A percentile compares a stretch with the other conserved stretches of the same genome.
Evolutionary conservation across 495 filamentous ascomycete species (phyloP).

Genomic region (Cladorrhinum samala): DNA sequence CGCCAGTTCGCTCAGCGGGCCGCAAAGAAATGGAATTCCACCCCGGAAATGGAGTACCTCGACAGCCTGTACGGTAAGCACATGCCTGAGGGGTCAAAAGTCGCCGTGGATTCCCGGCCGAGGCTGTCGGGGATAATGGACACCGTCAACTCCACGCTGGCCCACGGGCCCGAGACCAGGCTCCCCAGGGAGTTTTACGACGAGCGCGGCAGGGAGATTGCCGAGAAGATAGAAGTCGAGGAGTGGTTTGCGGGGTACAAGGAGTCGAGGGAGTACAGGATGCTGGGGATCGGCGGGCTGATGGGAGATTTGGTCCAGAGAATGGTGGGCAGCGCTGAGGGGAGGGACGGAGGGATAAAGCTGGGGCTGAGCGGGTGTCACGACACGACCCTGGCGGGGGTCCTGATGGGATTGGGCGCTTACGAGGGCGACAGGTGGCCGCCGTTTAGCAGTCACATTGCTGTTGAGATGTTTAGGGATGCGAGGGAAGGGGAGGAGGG

Average conservation of each 20-base stretch:
- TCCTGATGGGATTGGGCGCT: conserved; percentile 72
- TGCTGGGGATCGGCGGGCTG: conserved; percentile 76
- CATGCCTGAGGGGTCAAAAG: conserved; percentile 65
- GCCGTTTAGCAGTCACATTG: conserved; percentile 84
- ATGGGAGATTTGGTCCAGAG: conserved; percentile 78
- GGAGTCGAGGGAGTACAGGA: conserved; percentile 78
- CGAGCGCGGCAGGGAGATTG: conserved; percentile 55
- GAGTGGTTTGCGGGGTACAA: conserved; percentile 91
- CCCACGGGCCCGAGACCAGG: conserved; percentile 71
- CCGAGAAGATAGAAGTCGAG: conserved; percentile 76
- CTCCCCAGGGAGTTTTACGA: conserved; percentile 89
- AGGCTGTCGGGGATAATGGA: conserved; percentile 88
- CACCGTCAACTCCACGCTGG: conserved; percentile 80
- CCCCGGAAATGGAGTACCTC: conserved; percentile 80
- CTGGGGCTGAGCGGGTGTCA: conserved; percentile 79
- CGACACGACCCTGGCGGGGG: conserved; percentile 82
- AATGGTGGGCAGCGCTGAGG: conserved; percentile 69
- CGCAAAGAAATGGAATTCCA: conserved; percentile 74
- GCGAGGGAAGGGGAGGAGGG: conserved; percentile 17
- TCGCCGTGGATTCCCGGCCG: conserved; percentile 80
- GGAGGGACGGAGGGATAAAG: conserved; percentile 49
- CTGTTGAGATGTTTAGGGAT: conserved; percentile 78
- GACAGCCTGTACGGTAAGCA: conserved; percentile 69
- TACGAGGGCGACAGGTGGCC: conserved; percentile 75
- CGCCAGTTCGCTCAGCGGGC: conserved; percentile 76